A percentile compares a stretch with the other conserved stretches of the same genome.
Conservation (phyloP, 1,284 basidiomycete species). For the Taiwanofungus camphoratus region DNA sequence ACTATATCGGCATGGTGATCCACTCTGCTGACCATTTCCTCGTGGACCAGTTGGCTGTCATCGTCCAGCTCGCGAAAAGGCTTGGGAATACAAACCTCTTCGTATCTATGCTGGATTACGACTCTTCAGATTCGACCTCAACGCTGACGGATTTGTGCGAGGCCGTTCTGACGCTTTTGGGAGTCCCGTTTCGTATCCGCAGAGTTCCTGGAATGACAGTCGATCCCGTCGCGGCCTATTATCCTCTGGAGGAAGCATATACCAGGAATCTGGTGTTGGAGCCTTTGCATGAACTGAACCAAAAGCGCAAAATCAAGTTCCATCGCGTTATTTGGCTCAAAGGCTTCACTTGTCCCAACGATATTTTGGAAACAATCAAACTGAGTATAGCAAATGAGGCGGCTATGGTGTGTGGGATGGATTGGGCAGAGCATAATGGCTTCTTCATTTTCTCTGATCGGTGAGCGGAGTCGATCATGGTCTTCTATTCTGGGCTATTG, state of each 20-base stretch:
- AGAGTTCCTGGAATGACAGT: slow-evolving; percentile 84
- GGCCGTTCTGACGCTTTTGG: slow-evolving; percentile 84
- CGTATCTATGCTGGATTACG: slow-evolving; percentile 94
- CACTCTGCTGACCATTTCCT: slow-evolving; percentile 97
- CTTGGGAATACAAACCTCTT: slow-evolving; percentile 86
- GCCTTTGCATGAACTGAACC: slow-evolving; percentile 78
- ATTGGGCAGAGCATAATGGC: slow-evolving; percentile 95
- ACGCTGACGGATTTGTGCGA: slow-evolving; percentile 90
- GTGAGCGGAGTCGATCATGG: slow-evolving; percentile 34
- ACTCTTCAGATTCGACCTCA: slow-evolving; percentile 87
- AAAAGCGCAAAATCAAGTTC: slow-evolving; percentile 76
- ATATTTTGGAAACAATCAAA: slow-evolving; percentile 90
- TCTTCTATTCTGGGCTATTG: not conserved
- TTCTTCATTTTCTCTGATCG: slow-evolving; percentile 96
- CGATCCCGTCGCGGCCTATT: slow-evolving; percentile 83
- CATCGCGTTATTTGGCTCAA: slow-evolving; percentile 92
- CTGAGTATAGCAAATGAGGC: slow-evolving; percentile 86
- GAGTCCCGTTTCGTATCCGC: slow-evolving; percentile 86
- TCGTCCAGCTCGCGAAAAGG: slow-evolving; percentile 87
- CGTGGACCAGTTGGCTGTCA: slow-evolving; percentile 92
- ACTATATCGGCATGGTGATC: slow-evolving; percentile 89
- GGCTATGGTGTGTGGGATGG: slow-evolving; percentile 97
- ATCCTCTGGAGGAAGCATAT: slow-evolving; percentile 89
- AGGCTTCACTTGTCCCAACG: slow-evolving; percentile 94
- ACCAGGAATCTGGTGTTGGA: slow-evolving; percentile 88